Evolutionary conservation across 495 filamentous ascomycete species (phyloP).

Genomic region (Penicillium paradoxum): DNA sequence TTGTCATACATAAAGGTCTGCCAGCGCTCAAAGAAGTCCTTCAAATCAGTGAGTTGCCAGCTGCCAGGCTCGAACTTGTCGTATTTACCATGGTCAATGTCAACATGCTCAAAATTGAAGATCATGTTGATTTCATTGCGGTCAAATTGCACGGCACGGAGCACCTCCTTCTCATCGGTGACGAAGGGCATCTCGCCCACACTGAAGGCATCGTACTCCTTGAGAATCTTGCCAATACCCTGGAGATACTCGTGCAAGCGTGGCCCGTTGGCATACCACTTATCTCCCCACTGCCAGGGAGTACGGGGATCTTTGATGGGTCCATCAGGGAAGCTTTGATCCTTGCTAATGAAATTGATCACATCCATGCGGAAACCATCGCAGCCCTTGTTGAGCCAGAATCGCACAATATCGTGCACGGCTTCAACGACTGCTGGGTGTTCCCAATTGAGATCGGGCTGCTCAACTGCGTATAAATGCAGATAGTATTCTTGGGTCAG

Average conservation of each 20-base stretch:
- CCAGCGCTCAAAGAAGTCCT: slow-evolving; percentile 56
- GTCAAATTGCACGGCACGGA: slow-evolving; percentile 52
- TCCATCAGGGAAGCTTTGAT: slow-evolving; percentile 55
- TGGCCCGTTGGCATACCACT: slow-evolving; percentile 60
- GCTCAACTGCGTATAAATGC: slow-evolving; percentile 58
- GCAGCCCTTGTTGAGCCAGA: slow-evolving; percentile 65
- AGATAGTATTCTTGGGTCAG: slow-evolving; percentile 64
- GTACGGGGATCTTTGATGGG: slow-evolving; percentile 48
- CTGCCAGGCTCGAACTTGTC: slow-evolving; percentile 47
- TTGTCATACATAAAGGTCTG: slow-evolving; percentile 64
- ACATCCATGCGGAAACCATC: slow-evolving; percentile 68
- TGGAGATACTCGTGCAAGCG: slow-evolving; percentile 60
- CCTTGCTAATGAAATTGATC: slow-evolving; percentile 65
- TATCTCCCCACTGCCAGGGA: slow-evolving; percentile 50
- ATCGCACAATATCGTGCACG: slow-evolving; percentile 62
- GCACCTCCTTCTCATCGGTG: slow-evolving; percentile 51
- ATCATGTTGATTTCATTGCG: slow-evolving; percentile 68
- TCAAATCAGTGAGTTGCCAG: slow-evolving; percentile 54
- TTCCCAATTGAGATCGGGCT: slow-evolving; percentile 77
- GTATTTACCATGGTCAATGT: slow-evolving; percentile 52
- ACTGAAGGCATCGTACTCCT: slow-evolving; percentile 61
- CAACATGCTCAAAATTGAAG: slow-evolving; percentile 64
- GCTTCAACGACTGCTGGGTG: slow-evolving; percentile 55
- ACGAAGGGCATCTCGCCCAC: slow-evolving; percentile 70
- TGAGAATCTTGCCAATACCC: slow-evolving; percentile 60